Evolutionary conservation across 192 early-diverging fungal genomes (phyloP), one percentile per base, ranked within the genome.

Genomic region (Backusella mclennaniae): DNA sequence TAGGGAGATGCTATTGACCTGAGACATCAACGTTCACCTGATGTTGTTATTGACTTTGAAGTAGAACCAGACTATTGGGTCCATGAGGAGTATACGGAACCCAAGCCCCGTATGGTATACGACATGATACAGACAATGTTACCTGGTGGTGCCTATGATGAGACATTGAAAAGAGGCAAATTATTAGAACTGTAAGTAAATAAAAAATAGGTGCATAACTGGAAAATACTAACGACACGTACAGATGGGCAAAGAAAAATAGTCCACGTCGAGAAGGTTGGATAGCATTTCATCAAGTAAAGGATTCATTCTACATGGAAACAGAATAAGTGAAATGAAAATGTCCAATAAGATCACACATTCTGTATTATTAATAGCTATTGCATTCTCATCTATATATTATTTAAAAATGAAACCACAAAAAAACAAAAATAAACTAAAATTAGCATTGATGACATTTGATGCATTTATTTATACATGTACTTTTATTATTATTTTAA

Each of bases 11-110:
- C 85, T 0, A 86, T 88, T 67, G 88, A 90, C 41, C 76, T 90
- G 42, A 77, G 88, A 19, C 88, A 90, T 79, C 88, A 90, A 74
- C 79, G 88, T 19, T 83, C 88, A 5, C 82, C 88, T 5, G 88
- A 90, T 78, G 88, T 90, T n/a, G 83, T 90, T 23, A 88, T 90
- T 66, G 88, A 88, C 29, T 90, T 88, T 80, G 85, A 85, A 35
- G 74, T 73, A 42, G 85, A 87, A 2, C 79, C 73, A 14, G 77
- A 74, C 11, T 49, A 85, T 19, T 90, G 88, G 88, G 85, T 87
- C 31, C 44, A 83, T 1, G 77, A 88, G 35, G 82, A 84, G 63
- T 88, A 82, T 68, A 88, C 87, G 0, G 87, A 85, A 63, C 85
- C 85, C 11, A 88, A 88, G 70, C 88, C 88, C 6, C 53, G 72